These are phyloP conservation scores for Xylaria arbuscula DNA, from an alignment of 2,329 filamentous ascomycete genomes.

Conservation along the genomic window DNA sequence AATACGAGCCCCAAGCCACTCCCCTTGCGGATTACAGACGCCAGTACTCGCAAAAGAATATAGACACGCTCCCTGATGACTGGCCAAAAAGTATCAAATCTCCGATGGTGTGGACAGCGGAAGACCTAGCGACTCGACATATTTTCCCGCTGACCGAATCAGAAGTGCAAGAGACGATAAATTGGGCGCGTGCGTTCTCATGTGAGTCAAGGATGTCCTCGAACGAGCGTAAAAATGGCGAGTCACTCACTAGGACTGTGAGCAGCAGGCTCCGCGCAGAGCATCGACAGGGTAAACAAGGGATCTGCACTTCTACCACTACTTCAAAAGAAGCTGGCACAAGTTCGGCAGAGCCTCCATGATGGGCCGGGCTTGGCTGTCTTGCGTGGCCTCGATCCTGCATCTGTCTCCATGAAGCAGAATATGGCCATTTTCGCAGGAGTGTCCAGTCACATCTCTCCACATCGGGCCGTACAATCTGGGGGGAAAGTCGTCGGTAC, in stretches of 20 bases:
- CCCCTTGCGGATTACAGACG: background rate
- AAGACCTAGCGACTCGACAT: background rate
- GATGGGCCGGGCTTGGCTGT: background rate
- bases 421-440: background rate
- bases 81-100: background rate
- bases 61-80: background rate
- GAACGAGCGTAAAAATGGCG: too few species aligned
- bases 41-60: background rate
- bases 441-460: background rate
- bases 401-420: background rate
- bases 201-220: background rate
- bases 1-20: background rate
- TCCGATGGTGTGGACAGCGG: background rate
- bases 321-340: background rate
- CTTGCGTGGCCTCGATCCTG: background rate
- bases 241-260: background rate
- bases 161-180: background rate
- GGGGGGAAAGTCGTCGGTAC: background rate
- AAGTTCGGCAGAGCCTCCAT: slow-evolving; percentile 1
- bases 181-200: background rate
- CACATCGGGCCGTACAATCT: background rate
- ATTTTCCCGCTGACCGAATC: background rate
- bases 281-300: slow-evolving; percentile 3
- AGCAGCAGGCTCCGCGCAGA: background rate
- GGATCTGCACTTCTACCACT: background rate